Evolutionary conservation across 2,329 filamentous ascomycete genomes (phyloP).

Genomic region (Phaeosphaeriaceae sp.): DNA sequence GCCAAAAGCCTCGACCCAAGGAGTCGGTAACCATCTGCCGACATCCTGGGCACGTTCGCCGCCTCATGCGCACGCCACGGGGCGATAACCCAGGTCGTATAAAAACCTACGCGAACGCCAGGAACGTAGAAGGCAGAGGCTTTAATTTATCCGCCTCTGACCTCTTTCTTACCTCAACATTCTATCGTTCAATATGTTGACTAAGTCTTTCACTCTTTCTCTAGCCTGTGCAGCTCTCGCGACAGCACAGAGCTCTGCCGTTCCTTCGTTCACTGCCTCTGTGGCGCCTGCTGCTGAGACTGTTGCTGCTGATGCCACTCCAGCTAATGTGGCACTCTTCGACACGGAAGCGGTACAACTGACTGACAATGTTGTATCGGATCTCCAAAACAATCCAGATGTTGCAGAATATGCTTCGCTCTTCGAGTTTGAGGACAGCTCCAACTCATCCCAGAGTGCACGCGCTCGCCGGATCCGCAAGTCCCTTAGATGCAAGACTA

Average conservation of each 20-base stretch:
- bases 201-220: constrained; percentile 16
- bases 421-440: constrained; percentile 47
- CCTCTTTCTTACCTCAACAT: background rate
- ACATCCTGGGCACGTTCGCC: constrained; percentile 5
- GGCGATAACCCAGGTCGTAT: constrained; percentile 4
- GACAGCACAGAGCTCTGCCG: constrained; percentile 18
- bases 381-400: constrained; percentile 21
- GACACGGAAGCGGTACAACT: constrained; percentile 29
- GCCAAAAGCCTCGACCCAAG: constrained; percentile 1
- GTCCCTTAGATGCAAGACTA: constrained; percentile 33
- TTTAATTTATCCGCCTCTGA: constrained; percentile 3
- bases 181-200: constrained; percentile 22
- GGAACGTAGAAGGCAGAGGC: constrained; percentile 5
- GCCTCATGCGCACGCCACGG: constrained; percentile 5
- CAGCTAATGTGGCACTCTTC: constrained; percentile 31
- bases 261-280: constrained; percentile 22
- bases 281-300: constrained; percentile 35
- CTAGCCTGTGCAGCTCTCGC: constrained; percentile 21
- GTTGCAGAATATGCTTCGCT: constrained; percentile 29
- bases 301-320: constrained; percentile 21
- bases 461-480: constrained; percentile 16
- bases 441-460: constrained; percentile 13
- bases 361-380: constrained; percentile 31
- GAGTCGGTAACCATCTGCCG: constrained; percentile 8
- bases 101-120: constrained; percentile 9